Percentiles rank a stretch among this genome's conserved stretches.
phyloP scores from a whole-genome alignment of 352 stramenopile genomes.

The Blastocystis sp. region DNA sequence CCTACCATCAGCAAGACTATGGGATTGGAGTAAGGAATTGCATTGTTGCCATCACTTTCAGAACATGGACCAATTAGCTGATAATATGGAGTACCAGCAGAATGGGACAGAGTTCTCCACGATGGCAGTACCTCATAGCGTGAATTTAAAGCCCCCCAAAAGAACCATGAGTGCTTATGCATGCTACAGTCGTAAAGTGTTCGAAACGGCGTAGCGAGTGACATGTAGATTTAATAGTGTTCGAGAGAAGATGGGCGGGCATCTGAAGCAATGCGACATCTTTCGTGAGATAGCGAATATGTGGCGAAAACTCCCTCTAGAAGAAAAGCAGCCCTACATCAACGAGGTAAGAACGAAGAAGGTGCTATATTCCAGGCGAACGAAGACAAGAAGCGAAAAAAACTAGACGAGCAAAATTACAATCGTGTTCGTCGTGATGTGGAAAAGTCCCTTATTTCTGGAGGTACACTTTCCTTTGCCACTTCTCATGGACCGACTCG shows the following conservation, averaged over 20 bases:
- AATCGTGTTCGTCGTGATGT: slow-evolving; percentile 20
- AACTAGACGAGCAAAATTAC: slow-evolving; percentile 35
- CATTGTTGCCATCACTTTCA: background rate
- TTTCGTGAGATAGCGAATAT: slow-evolving; percentile 29
- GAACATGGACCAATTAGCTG: background rate
- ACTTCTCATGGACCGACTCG: background rate
- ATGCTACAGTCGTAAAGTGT: slow-evolving; percentile 61
- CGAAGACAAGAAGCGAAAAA: slow-evolving; percentile 35
- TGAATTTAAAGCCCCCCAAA: slow-evolving; percentile 54
- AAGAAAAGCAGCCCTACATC: slow-evolving; percentile 52
- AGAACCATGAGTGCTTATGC: slow-evolving; percentile 32
- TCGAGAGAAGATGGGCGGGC: background rate
- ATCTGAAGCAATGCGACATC: slow-evolving; percentile 58
- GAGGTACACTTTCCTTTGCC: background rate
- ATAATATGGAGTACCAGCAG: background rate
- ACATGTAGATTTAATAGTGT: slow-evolving; percentile 20
- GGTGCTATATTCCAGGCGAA: background rate
- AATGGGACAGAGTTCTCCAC: background rate
- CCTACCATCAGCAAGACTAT: background rate
- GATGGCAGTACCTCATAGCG: background rate
- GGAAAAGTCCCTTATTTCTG: slow-evolving; percentile 3
- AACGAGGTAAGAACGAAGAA: background rate
- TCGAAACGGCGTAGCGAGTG: background rate
- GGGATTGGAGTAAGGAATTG: background rate
- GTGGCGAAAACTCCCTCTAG: background rate